phyloP scores from a whole-genome alignment of 2,329 filamentous ascomycete genomes.

The Fusarium austroafricanum region DNA sequence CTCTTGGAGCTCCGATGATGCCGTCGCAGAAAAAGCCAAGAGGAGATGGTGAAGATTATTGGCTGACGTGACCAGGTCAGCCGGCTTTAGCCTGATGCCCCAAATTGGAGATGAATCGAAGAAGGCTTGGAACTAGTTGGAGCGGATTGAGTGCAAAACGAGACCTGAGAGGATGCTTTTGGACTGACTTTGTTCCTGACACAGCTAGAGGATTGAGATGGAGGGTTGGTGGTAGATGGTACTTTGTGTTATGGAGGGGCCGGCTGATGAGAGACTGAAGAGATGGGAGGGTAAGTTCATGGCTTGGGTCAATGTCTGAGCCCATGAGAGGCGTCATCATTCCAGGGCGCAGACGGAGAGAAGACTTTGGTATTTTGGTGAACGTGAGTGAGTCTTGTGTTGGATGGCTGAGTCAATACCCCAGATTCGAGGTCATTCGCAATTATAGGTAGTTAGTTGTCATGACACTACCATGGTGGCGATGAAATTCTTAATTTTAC shows the following conservation, averaged over 20 bases:
- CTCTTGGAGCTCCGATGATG: slow-evolving; percentile 19
- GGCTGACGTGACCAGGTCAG: slow-evolving; percentile 40
- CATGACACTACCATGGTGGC: background rate
- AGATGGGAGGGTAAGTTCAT: slow-evolving; percentile 23
- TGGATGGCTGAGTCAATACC: background rate
- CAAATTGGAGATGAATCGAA: slow-evolving; percentile 3
- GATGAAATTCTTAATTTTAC: background rate
- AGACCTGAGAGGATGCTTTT: slow-evolving; percentile 13
- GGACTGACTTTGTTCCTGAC: slow-evolving; percentile 18
- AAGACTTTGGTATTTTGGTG: background rate
- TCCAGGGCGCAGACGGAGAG: slow-evolving; percentile 7
- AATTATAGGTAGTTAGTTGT: background rate
- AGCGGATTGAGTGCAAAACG: background rate
- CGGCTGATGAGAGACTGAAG: slow-evolving; percentile 13
- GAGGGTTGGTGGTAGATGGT: slow-evolving; percentile 29
- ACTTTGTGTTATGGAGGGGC: slow-evolving; percentile 19
- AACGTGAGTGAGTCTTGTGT: slow-evolving; percentile 2
- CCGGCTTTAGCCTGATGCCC: slow-evolving; percentile 17
- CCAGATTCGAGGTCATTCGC: slow-evolving; percentile 8
- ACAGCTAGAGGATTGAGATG: slow-evolving; percentile 20
- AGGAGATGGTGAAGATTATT: slow-evolving; percentile 9
- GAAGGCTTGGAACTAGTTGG: slow-evolving; percentile 11
- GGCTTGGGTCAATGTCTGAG: slow-evolving; percentile 17
- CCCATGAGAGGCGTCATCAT: slow-evolving; percentile 10
- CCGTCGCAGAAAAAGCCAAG: background rate